Percentiles rank a stretch among this genome's conserved stretches.
Conservation (phyloP, 257 asterid genomes). For the Solanum tarapatanum region DNA sequence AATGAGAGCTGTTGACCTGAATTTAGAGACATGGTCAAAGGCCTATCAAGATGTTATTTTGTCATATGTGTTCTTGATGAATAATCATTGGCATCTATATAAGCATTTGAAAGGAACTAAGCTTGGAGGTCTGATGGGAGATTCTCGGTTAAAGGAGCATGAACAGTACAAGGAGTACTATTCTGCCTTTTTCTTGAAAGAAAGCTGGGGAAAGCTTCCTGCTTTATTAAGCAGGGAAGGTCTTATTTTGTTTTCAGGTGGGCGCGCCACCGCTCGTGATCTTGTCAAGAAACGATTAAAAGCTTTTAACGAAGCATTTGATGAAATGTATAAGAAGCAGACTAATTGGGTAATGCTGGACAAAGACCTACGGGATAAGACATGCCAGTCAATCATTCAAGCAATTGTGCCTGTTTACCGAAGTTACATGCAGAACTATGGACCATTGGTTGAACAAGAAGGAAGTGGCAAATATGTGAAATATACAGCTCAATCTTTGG, state of each 20-base stretch:
- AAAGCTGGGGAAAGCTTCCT: constrained; percentile 92
- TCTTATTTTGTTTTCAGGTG: constrained; percentile 73
- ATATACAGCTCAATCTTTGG: constrained; percentile 58
- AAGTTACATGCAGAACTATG: constrained; percentile 89
- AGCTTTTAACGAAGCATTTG: constrained; percentile 68
- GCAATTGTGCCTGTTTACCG: constrained; percentile 81
- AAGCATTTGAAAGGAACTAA: constrained; percentile 61
- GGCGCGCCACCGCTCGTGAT: constrained; percentile 80
- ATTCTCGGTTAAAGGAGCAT: constrained; percentile 51
- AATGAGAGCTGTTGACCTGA: constrained; percentile 52
- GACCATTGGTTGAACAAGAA: constrained; percentile 85
- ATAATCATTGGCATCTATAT: constrained; percentile 76
- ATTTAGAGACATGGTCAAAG: constrained; percentile 76
- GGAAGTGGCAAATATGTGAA: constrained; percentile 56
- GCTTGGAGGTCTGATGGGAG: constrained; percentile 61
- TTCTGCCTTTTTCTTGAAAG: constrained; percentile 37
- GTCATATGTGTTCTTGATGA: constrained; percentile 65
- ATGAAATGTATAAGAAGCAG: constrained; percentile 60
- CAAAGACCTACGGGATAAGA: constrained; percentile 57
- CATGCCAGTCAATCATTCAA: constrained; percentile 48
- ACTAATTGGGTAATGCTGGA: constrained; percentile 49
- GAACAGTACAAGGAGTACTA: constrained; percentile 50
- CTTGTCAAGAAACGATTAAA: constrained; percentile 73
- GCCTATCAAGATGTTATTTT: constrained; percentile 40
- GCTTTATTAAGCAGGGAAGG: constrained; percentile 75